phyloP scores from a whole-genome alignment of 257 asterid species.

The Nyctanthes arbortristis region DNA sequence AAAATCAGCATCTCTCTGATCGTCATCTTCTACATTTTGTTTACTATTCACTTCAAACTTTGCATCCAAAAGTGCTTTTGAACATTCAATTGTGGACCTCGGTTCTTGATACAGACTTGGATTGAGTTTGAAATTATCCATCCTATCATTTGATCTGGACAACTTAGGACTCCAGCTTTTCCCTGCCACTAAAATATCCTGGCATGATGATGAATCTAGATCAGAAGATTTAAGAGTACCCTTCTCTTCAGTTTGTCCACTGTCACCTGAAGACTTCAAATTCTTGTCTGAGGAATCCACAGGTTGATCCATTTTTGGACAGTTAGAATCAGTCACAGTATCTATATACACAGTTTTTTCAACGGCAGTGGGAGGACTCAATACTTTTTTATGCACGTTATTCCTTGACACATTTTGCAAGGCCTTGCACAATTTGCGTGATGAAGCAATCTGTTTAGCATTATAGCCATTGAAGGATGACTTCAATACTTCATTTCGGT shows the following conservation, averaged over 20 bases:
- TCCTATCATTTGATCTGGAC: conserved; percentile 19
- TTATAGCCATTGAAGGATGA: conserved; percentile 74
- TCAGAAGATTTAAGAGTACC: conserved; percentile 9
- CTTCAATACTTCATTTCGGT: conserved; percentile 64
- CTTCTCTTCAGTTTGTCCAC: conserved; percentile 20
- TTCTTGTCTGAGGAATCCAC: conserved; percentile 22
- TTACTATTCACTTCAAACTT: conserved; percentile 23
- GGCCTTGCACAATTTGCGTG: conserved; percentile 55
- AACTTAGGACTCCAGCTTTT: conserved; percentile 26
- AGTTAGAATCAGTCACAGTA: conserved; percentile 32
- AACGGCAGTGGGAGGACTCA: conserved; percentile 17
- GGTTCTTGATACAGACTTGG: conserved; percentile 26
- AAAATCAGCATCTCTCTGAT: conserved; percentile 18
- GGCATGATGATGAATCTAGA: conserved; percentile 13
- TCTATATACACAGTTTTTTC: conserved; percentile 53
- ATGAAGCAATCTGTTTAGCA: conserved; percentile 54
- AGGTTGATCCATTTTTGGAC: conserved; percentile 27
- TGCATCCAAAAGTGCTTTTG: conserved; percentile 19
- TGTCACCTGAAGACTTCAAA: conserved; percentile 23
- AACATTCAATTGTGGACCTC: conserved; percentile 9
- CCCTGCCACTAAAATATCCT: conserved; percentile 23
- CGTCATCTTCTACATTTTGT: conserved; percentile 25
- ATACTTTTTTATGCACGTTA: conserved; percentile 12
- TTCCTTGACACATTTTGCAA: conserved; percentile 58
- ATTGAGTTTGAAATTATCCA: conserved; percentile 12